Percentiles rank a stretch among this genome's conserved stretches.
phyloP scores from a whole-genome alignment of 2,329 filamentous ascomycete species.

The Zymoseptoria pseudotritici region DNA sequence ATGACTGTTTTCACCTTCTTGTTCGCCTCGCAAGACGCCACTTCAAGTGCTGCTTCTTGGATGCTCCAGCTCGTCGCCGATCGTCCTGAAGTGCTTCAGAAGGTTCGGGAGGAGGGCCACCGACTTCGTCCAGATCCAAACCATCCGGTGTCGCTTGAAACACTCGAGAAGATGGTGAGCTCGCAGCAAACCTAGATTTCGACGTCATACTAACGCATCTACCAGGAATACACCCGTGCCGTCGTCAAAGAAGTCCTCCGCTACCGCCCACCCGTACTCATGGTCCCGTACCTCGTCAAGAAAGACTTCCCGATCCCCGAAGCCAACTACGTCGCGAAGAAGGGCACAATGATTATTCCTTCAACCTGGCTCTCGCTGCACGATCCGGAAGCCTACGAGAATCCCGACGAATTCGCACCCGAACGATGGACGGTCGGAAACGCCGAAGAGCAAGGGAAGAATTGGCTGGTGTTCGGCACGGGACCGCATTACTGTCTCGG shows the following conservation, averaged over 20 bases:
- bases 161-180: constrained; percentile 67
- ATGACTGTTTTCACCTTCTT: constrained; percentile 66
- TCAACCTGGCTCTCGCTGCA: constrained; percentile 85
- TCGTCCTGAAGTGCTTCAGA: constrained; percentile 83
- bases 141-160: constrained; percentile 60
- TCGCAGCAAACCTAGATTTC: background rate
- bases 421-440: constrained; percentile 83
- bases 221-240: constrained; percentile 69
- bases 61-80: constrained; percentile 91
- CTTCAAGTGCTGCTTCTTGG: constrained; percentile 88
- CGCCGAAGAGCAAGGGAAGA: constrained; percentile 87
- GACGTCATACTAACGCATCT: constrained; percentile 1
- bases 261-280: constrained; percentile 91
- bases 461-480: constrained; percentile 92
- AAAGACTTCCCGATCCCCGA: constrained; percentile 88
- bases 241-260: constrained; percentile 86
- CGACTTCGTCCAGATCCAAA: constrained; percentile 21
- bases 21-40: constrained; percentile 91
- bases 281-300: constrained; percentile 94
- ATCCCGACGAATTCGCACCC: constrained; percentile 82
- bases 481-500: constrained; percentile 96
- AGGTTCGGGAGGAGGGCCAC: constrained; percentile 69
- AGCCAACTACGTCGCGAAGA: constrained; percentile 75
- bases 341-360: constrained; percentile 91
- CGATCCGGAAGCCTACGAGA: constrained; percentile 84